Base-by-base conservation (phyloP, 371 early-diverging fungal genomes). In the Actinomortierella ambigua region DNA sequence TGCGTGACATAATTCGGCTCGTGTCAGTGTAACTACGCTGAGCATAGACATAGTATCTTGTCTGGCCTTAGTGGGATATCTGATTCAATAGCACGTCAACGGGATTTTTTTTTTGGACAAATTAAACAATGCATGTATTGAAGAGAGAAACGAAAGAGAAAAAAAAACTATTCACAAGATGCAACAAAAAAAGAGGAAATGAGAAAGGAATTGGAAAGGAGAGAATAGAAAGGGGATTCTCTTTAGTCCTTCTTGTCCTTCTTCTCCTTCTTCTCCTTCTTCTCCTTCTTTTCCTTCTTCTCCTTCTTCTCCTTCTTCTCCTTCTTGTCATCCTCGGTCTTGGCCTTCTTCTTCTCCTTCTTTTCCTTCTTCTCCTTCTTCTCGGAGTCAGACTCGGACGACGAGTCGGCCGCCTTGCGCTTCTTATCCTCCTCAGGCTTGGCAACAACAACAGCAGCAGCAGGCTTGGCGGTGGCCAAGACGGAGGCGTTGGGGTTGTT, bases 231-330 rank as follows among this genome's bases (percentile, higher is more conserved):
- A n/a, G n/a, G n/a, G n/a, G n/a, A n/a, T n/a, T n/a, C n/a, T n/a
- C n/a, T n/a, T n/a, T 39, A 34, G 17, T 18, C 9, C 53, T 34
- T 18, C n/a, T n/a, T 53, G 53, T 56, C 59, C 55, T 66, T 49
- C 59, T 66, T 63, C 70, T 82, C 73, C 59, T 82, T 77, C 61
- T 63, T 78, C 75, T 65, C 79, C 73, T 75, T 81, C 63, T 65
- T 71, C 62, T 77, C 70, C 57, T 77, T 71, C 51, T 59, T 65
- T 34, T 63, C 64, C 69, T 82, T 78, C 81, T 80, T 77, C 42
- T 77, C 67, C 69, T 85, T 82, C 70, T 82, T 82, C 43, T 77
- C 71, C 68, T 87, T 81, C 69, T 83, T 77, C 56, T 79, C 77
- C 57, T 78, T 65, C 59, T 68, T 71, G 27, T 61, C 75, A 20